Conservation (phyloP, 73 alveolate species). For the Paraurostyla sp. region DNA sequence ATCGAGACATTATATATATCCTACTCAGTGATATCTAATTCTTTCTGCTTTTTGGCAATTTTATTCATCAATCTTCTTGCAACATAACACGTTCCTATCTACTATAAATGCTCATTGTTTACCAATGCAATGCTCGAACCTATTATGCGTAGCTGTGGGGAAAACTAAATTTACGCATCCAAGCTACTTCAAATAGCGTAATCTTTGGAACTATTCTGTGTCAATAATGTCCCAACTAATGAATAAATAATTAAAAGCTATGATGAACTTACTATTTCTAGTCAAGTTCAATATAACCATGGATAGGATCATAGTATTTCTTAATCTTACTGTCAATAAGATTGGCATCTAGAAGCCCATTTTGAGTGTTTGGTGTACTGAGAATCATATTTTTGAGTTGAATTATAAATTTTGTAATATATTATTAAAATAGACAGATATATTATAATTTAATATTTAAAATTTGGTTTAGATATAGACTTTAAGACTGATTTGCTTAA, state of each 20-base stretch:
- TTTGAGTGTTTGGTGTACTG: conserved; percentile 18
- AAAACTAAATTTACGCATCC: conserved; percentile 78
- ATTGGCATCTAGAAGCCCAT: neutral
- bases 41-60: conserved; percentile 45
- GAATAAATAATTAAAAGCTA: neutral
- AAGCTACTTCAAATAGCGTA: conserved; percentile 78
- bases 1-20: conserved; percentile 44
- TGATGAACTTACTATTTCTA: conserved; percentile 4
- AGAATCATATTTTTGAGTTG: neutral
- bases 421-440: neutral
- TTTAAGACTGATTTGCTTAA: too few species aligned
- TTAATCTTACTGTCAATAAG: neutral
- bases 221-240: conserved; percentile 73
- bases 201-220: conserved; percentile 78
- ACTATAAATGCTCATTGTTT: too few species aligned
- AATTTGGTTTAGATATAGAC: too few species aligned
- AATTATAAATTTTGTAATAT: neutral
- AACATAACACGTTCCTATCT: conserved; percentile 63
- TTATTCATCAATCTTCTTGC: conserved; percentile 53
- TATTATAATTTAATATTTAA: too few species aligned
- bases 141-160: conserved; percentile 86
- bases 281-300: conserved; percentile 48
- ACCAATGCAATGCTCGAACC: conserved; percentile 88
- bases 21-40: conserved; percentile 35
- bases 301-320: conserved; percentile 56